Evolutionary conservation across 176 grass and related monocot genomes (phyloP).

Genomic region (Poa annua): DNA sequence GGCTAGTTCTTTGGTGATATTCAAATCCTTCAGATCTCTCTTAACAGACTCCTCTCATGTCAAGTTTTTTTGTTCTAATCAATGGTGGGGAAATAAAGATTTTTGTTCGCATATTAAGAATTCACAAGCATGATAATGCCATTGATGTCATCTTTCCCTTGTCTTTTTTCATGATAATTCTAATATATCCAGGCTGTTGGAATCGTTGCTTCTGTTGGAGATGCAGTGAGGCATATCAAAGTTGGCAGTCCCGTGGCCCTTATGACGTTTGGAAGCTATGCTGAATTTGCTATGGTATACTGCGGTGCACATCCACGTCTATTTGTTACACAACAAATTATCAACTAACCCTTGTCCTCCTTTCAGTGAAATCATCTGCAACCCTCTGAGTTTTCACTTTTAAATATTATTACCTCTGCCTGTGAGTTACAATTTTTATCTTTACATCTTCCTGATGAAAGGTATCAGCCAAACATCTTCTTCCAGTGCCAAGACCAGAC

Average conservation of each 20-base stretch:
- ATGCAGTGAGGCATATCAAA: slow-evolving; percentile 79
- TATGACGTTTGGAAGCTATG: slow-evolving; percentile 97
- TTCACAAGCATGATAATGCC: not conserved
- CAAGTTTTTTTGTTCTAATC: no score
- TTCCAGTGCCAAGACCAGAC: slow-evolving; percentile 92
- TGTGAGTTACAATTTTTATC: slow-evolving; percentile 28
- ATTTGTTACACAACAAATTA: slow-evolving; percentile 39
- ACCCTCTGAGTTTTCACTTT: not conserved
- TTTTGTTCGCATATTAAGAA: not conserved
- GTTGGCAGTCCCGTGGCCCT: slow-evolving; percentile 89
- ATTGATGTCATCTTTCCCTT: not conserved
- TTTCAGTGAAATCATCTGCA: slow-evolving; percentile 34
- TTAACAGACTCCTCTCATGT: no score
- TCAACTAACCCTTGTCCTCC: not conserved
- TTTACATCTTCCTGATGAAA: slow-evolving; percentile 54
- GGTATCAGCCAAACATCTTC: slow-evolving; percentile 92
- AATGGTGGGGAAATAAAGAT: not conserved
- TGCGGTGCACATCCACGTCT: slow-evolving; percentile 33
- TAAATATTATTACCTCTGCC: not conserved
- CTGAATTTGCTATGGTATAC: slow-evolving; percentile 78
- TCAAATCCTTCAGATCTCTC: no score
- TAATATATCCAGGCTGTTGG: slow-evolving; percentile 78
- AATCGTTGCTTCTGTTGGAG: slow-evolving; percentile 86
- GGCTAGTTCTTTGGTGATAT: no score
- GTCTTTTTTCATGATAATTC: slow-evolving; percentile 8